A percentile compares a stretch with the other conserved stretches of the same genome.
phyloP scores from a whole-genome alignment of 2,329 filamentous ascomycete genomes.

The Teratosphaeria destructans region DNA sequence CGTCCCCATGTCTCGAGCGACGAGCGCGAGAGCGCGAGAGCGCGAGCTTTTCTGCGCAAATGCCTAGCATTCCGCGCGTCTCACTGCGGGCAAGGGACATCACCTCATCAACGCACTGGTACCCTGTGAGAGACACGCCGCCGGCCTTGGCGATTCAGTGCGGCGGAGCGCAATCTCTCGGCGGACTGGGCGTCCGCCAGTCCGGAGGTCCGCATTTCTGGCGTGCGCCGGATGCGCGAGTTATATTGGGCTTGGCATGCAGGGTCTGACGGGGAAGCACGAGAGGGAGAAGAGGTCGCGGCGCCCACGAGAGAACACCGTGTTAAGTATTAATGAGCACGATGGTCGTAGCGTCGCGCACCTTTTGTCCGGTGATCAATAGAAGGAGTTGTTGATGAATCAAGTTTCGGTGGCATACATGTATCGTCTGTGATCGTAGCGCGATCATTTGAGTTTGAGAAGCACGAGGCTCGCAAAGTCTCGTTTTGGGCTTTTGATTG shows the following conservation, averaged over 20 bases:
- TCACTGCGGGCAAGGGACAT: neutral
- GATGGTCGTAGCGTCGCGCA: too few relatives aligned
- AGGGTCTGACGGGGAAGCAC: neutral
- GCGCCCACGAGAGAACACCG: too few relatives aligned
- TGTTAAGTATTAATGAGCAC: too few relatives aligned
- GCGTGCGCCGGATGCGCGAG: neutral
- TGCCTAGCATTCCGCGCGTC: neutral
- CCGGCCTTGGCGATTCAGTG: neutral
- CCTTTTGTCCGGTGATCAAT: neutral
- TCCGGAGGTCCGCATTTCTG: neutral
- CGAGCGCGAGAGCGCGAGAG: too few relatives aligned
- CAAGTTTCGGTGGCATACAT: neutral
- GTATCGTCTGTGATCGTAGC: neutral
- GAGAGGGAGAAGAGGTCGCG: neutral
- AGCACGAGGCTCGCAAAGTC: neutral
- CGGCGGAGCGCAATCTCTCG: neutral
- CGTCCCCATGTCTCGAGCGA: neutral
- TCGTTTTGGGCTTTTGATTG: neutral
- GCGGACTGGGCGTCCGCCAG: neutral
- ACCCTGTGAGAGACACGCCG: neutral
- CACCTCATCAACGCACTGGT: neutral
- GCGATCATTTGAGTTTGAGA: neutral
- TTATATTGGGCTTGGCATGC: neutral
- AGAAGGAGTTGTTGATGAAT: neutral
- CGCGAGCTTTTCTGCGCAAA: neutral